Conservation (phyloP, 306 rosid genomes). For the Casuarina glauca region DNA sequence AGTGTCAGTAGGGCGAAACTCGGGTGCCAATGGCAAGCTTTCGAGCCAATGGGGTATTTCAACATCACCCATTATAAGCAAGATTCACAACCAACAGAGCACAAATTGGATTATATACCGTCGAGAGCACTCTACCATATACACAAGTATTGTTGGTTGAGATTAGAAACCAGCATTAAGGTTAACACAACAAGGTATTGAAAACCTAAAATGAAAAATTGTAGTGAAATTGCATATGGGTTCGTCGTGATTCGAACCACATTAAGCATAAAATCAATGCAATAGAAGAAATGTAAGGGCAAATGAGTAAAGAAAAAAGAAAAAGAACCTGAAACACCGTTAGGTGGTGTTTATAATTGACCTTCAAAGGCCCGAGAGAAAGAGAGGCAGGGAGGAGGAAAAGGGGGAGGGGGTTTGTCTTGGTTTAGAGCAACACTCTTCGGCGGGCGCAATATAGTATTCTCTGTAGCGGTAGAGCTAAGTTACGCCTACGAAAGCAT, state of each 20-base stretch:
- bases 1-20: conserved; percentile 90
- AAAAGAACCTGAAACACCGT: conserved; percentile 47
- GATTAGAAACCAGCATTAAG: conserved; percentile 4
- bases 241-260: conserved; percentile 19
- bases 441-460: conserved; percentile 24
- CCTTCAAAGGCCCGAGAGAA: conserved; percentile 42
- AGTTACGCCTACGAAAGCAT: conserved; percentile 24
- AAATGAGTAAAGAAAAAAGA: conserved; percentile 31
- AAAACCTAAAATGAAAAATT: conserved; percentile 61
- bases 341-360: conserved; percentile 43
- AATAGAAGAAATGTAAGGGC: conserved; percentile 27
- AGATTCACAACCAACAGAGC: conserved; percentile 37
- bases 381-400: not conserved
- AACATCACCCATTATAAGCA: conserved; percentile 66
- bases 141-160: conserved; percentile 29
- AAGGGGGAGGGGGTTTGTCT: conserved; percentile 33
- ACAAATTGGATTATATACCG: conserved; percentile 21
- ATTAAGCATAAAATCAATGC: conserved; percentile 23
- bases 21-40: conserved; percentile 90
- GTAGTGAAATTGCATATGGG: conserved; percentile 35
- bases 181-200: not conserved
- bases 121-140: conserved; percentile 24
- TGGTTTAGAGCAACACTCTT: conserved; percentile 26
- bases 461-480: not conserved
- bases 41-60: conserved; percentile 89